phyloP scores from a whole-genome alignment of 352 stramenopile genomes.

The Phytopythium chamaehyphon region DNA sequence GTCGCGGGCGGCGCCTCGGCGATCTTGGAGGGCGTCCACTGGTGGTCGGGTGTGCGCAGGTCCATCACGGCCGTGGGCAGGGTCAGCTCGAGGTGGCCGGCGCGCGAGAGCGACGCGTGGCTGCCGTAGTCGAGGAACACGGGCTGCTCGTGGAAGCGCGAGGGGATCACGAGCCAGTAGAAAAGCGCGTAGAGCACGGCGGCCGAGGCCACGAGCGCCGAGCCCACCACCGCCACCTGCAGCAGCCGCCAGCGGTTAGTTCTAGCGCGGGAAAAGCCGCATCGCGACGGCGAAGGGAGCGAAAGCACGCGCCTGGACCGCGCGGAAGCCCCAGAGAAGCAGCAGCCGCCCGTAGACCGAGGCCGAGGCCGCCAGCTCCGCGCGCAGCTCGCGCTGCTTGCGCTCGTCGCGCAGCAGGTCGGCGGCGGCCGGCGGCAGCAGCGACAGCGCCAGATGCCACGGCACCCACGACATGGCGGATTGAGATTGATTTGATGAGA shows the following conservation, averaged over 20 bases:
- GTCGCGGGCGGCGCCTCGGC: constrained; percentile 12
- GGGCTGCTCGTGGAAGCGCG: constrained; percentile 70
- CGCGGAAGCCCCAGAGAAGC: constrained; percentile 31
- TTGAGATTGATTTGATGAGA: too few relatives aligned
- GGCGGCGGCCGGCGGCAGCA: constrained; percentile 41
- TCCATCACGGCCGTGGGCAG: constrained; percentile 55
- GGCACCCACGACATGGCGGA: constrained; percentile 22
- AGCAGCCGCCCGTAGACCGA: constrained; percentile 25
- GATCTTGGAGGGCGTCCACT: constrained; percentile 47
- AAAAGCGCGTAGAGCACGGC: constrained; percentile 62
- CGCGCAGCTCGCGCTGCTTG: constrained; percentile 41
- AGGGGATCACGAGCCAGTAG: constrained; percentile 79
- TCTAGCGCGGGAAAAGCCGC: background rate
- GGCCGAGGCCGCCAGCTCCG: constrained; percentile 27
- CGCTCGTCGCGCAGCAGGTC: constrained; percentile 40
- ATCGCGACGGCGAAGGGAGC: background rate
- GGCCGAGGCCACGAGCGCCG: constrained; percentile 46
- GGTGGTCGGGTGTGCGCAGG: constrained; percentile 45
- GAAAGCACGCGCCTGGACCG: constrained; percentile 16
- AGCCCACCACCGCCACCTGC: constrained; percentile 30
- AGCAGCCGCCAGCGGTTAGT: background rate
- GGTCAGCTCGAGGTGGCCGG: constrained; percentile 10
- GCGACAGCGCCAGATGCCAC: constrained; percentile 45
- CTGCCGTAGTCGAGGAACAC: constrained; percentile 74
- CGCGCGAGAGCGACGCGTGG: constrained; percentile 31